phyloP scores from a whole-genome alignment of 192 early-diverging fungal genomes.

The Irineochytrium annulatum region DNA sequence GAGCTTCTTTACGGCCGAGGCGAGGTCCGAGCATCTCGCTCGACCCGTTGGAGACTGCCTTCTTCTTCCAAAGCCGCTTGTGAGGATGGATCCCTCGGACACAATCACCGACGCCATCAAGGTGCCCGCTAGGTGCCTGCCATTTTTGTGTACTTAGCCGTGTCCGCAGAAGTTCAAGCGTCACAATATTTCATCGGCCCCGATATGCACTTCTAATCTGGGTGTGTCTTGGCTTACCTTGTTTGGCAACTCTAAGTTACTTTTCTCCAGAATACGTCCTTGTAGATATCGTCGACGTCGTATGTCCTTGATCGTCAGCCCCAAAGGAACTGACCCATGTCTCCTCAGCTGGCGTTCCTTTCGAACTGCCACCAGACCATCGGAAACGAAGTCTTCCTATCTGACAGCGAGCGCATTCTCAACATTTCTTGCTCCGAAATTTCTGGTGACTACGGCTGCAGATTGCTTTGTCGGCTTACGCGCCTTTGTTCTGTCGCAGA shows the following conservation, averaged over 20 bases:
- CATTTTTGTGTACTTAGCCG: background rate
- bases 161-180: conserved; percentile 9
- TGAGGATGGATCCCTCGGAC: conserved; percentile 10
- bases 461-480: background rate
- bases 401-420: conserved; percentile 8
- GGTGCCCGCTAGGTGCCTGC: conserved; percentile 3
- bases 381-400: conserved; percentile 1
- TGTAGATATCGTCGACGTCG: conserved; percentile 26
- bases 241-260: background rate
- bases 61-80: conserved; percentile 21
- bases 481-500: conserved; percentile 3
- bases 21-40: conserved; percentile 6
- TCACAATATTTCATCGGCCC: conserved; percentile 30
- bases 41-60: conserved; percentile 13
- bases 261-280: conserved; percentile 12
- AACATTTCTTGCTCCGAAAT: conserved; percentile 19
- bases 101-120: conserved; percentile 13
- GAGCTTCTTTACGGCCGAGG: conserved; percentile 10
- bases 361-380: conserved; percentile 15
- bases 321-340: background rate
- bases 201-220: conserved; percentile 3
- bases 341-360: conserved; percentile 7
- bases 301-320: background rate
- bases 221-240: background rate
- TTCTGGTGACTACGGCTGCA: conserved; percentile 9